Conservation (phyloP, 495 filamentous ascomycete genomes). For the Parathielavia appendiculata region DNA sequence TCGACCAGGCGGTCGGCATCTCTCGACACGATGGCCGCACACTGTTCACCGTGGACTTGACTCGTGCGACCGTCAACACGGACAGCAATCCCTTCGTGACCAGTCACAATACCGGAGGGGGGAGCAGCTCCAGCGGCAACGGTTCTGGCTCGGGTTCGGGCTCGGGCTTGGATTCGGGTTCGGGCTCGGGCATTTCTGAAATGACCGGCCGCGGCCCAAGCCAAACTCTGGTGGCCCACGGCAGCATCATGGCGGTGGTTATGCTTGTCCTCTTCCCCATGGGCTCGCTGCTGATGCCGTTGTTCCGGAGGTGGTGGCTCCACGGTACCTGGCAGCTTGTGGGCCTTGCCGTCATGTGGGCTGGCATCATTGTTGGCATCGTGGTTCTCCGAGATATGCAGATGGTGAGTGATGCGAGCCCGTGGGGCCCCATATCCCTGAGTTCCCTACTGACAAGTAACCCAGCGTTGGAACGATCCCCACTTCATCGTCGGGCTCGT, state of each 20-base stretch:
- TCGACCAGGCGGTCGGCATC: constrained; percentile 46
- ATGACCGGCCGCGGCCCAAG: constrained; percentile 10
- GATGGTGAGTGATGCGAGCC: constrained; percentile 32
- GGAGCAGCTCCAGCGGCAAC: neutral
- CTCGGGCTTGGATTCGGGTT: constrained; percentile 12
- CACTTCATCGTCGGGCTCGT: constrained; percentile 56
- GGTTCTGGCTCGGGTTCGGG: constrained; percentile 27
- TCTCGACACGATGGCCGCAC: constrained; percentile 53
- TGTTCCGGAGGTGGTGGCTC: constrained; percentile 45
- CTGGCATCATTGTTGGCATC: constrained; percentile 60
- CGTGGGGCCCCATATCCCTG: neutral
- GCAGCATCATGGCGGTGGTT: constrained; percentile 53
- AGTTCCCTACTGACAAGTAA: constrained; percentile 10
- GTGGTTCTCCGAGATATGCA: constrained; percentile 35
- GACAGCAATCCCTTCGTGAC: constrained; percentile 58
- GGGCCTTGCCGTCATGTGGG: constrained; percentile 50
- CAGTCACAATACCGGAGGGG: constrained; percentile 8
- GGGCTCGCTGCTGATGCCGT: constrained; percentile 52
- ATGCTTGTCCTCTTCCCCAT: constrained; percentile 53
- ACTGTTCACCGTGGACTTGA: constrained; percentile 54
- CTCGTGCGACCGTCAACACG: constrained; percentile 46
- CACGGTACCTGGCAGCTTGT: constrained; percentile 58
- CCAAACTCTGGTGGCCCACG: constrained; percentile 37
- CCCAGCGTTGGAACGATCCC: constrained; percentile 35
- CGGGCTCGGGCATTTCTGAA: constrained; percentile 14